Conservation (phyloP, 176 grass and related monocot species). For the Aechmea fasciata region DNA sequence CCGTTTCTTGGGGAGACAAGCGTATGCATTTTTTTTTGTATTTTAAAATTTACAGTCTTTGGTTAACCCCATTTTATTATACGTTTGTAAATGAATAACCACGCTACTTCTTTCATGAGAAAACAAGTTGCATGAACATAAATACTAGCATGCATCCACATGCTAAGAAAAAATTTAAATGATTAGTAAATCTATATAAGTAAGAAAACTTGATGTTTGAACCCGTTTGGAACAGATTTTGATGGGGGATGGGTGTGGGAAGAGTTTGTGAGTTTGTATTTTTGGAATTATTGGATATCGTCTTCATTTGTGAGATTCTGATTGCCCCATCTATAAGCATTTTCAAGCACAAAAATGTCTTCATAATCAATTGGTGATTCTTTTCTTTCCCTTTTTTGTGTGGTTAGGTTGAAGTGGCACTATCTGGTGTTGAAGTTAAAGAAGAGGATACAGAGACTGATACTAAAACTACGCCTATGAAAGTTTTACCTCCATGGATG, state of each 20-base stretch:
- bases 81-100: not conserved
- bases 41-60: not conserved
- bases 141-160: too few species aligned
- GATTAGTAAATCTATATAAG: too few species aligned
- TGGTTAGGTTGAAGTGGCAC: constrained; percentile 64
- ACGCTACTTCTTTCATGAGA: not conserved
- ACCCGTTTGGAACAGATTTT: too few species aligned
- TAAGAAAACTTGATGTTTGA: too few species aligned
- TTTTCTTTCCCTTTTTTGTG: not conserved
- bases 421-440: constrained; percentile 50
- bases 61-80: not conserved
- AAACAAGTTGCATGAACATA: too few species aligned
- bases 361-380: not conserved
- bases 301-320: not conserved
- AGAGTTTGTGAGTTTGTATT: too few species aligned
- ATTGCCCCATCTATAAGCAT: not conserved
- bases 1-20: constrained; percentile 81
- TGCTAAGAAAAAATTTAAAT: too few species aligned
- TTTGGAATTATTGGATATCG: too few species aligned
- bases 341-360: constrained; percentile 5
- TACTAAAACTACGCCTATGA: constrained; percentile 31
- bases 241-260: too few species aligned
- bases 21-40: constrained; percentile 27
- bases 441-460: constrained; percentile 56
- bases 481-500: constrained; percentile 96